Evolutionary conservation across 2,329 filamentous ascomycete species (phyloP).

Genomic region (Pestalotiopsis sp.): DNA sequence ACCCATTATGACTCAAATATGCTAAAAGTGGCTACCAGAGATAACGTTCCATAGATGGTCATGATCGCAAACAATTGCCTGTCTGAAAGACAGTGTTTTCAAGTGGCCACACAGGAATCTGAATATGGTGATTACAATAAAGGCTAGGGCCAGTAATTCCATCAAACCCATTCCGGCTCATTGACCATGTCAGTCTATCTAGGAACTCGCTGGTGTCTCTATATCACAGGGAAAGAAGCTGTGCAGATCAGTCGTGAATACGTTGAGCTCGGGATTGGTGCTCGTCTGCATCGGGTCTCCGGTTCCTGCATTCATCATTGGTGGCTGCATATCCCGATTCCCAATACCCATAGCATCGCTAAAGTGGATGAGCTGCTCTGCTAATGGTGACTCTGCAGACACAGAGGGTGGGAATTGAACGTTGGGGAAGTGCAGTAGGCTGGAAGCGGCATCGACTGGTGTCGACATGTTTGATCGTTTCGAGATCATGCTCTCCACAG

Average conservation of each 20-base stretch:
- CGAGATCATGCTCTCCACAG: slow-evolving; percentile 17
- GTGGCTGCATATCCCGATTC: slow-evolving; percentile 24
- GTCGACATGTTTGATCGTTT: not conserved
- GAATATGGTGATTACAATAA: no score
- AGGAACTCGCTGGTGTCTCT: not conserved
- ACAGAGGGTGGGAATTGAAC: not conserved
- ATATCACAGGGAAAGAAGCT: slow-evolving; percentile 24
- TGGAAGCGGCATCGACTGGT: not conserved
- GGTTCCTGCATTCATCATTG: not conserved
- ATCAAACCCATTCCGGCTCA: not conserved
- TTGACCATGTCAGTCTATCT: not conserved
- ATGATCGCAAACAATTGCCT: no score
- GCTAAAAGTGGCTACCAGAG: no score
- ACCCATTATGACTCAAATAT: no score
- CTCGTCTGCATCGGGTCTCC: slow-evolving; percentile 13
- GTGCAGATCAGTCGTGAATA: slow-evolving; percentile 30
- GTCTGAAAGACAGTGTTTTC: no score
- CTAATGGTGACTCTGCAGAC: not conserved
- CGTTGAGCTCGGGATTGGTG: slow-evolving; percentile 24
- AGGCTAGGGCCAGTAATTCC: no score
- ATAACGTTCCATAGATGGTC: no score
- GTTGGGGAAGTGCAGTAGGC: not conserved
- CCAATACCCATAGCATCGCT: not conserved
- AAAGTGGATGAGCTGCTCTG: not conserved
- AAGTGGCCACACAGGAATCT: no score